Conservation (phyloP, 2,329 filamentous ascomycete species). For the Cryphonectria radicalis region DNA sequence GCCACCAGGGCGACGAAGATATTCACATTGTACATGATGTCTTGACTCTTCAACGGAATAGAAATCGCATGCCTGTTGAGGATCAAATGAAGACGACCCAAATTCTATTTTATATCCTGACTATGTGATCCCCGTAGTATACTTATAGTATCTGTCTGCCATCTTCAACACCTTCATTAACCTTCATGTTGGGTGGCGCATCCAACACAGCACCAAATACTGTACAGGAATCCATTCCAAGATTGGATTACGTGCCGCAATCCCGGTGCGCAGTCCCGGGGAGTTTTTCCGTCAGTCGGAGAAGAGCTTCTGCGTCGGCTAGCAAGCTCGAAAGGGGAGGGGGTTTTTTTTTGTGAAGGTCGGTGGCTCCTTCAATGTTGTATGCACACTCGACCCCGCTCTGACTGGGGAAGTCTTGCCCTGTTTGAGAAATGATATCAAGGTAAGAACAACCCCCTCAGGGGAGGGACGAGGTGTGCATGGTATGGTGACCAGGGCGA, state of each 20-base stretch:
- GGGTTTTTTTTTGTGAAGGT: neutral
- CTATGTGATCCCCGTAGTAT: neutral
- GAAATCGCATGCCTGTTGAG: neutral
- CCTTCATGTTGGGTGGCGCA: neutral
- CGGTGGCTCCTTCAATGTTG: neutral
- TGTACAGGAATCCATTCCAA: neutral
- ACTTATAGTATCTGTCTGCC: neutral
- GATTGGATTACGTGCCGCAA: neutral
- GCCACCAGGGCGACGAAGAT: neutral
- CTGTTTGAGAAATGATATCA: neutral
- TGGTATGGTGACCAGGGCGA: neutral
- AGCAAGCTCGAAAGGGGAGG: neutral
- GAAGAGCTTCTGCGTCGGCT: neutral
- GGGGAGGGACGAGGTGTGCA: neutral
- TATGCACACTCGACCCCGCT: neutral
- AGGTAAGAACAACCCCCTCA: neutral
- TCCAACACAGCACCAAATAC: neutral
- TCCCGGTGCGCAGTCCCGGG: neutral
- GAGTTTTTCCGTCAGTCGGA: slow-evolving; percentile 17
- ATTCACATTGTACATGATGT: neutral
- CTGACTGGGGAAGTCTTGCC: neutral
- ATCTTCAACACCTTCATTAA: neutral
- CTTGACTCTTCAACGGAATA: no score
- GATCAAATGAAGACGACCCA: neutral
- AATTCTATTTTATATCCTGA: neutral